Evolutionary conservation across 169 alveolate genomes (phyloP), one percentile per base, ranked within the genome.

Genomic region (Blepharisma undulans): DNA sequence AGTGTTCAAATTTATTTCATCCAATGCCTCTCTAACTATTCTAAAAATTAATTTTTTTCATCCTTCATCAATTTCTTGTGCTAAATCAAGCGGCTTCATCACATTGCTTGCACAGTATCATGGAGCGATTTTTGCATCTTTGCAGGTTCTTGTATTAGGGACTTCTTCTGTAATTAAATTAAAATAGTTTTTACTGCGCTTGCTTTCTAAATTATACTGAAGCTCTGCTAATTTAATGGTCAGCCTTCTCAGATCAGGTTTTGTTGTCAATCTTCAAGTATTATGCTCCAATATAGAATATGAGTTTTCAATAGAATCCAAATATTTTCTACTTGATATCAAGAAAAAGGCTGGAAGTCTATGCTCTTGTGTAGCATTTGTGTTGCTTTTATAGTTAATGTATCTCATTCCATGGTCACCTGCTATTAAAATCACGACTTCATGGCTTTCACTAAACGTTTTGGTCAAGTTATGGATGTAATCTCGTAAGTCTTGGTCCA

Each of bases 321-420:
- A 30, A 22, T 36, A 84, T 25, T 84, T 21, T 10, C 36, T 84
- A 10, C 78, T 25, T 16, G 89, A 10, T 16, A 84, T 18, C 8
- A 84, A 19, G n/a, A 84, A 84, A 22, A 84, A 29, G 16, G 89
- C 89, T 36, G 89, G 89, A 0, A 84, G 89, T 29, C 78, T 84
- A 59, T 36, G 78, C 78, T 84, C 89, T 60, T 84, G 89, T 16
- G 36, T 25, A 3, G 33, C 7, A n/a, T 84, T 82, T 7, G 29
- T 7, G n/a, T 33, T 30, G 12, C 16, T 7, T 22, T 8, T 7
- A 36, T 36, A 84, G 12, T 84, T 82, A 22, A 22, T 82, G n/a
- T 36, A 84, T n/a, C 34, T 84, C 78, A 84, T 84, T 18, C 89
- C 89, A 59, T 36, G 74, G 78, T 84, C 89, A 7, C 36, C 89